Conservation (phyloP, 352 stramenopile species). For the Pseudoperonospora humuli region DNA sequence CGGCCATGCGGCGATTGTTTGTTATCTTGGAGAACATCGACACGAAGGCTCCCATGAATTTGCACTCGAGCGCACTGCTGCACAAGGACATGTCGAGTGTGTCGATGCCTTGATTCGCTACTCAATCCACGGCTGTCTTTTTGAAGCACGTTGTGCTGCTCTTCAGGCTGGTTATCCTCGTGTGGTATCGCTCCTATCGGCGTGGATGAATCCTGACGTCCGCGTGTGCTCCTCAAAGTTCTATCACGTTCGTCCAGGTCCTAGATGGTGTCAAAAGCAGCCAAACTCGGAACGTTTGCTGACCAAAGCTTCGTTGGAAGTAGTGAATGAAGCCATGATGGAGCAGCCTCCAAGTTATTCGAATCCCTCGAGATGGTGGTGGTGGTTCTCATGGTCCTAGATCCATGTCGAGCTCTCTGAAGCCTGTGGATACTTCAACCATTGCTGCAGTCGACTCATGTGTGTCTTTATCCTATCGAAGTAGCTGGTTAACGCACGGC, state of each 20-base stretch:
- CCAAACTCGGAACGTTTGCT: not conserved
- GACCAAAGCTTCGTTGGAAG: not conserved
- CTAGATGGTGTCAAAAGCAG: slow-evolving; percentile 24
- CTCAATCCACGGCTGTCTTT: slow-evolving; percentile 27
- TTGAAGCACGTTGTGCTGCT: slow-evolving; percentile 24
- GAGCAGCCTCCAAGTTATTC: slow-evolving; percentile 10
- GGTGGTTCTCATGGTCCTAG: slow-evolving; percentile 21
- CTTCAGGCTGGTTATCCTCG: slow-evolving; percentile 21
- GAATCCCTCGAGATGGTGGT: slow-evolving; percentile 14
- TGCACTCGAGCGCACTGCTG: slow-evolving; percentile 21
- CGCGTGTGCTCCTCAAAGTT: slow-evolving; percentile 14
- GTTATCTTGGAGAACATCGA: slow-evolving; percentile 27
- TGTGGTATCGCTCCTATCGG: slow-evolving; percentile 18
- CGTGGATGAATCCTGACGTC: slow-evolving; percentile 26
- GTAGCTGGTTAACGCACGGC: no score
- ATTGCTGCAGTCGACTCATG: no score
- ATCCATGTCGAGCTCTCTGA: not conserved
- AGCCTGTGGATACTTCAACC: not conserved
- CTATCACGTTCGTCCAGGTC: slow-evolving; percentile 11
- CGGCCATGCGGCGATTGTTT: slow-evolving; percentile 20
- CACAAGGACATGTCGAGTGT: slow-evolving; percentile 17
- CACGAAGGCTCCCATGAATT: slow-evolving; percentile 25
- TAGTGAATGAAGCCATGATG: not conserved
- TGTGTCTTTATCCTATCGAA: no score
- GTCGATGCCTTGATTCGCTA: slow-evolving; percentile 26